Percentiles rank a stretch among this genome's conserved stretches.
phyloP scores from a whole-genome alignment of 2,329 filamentous ascomycete genomes.

The Orbilia brochopaga region DNA sequence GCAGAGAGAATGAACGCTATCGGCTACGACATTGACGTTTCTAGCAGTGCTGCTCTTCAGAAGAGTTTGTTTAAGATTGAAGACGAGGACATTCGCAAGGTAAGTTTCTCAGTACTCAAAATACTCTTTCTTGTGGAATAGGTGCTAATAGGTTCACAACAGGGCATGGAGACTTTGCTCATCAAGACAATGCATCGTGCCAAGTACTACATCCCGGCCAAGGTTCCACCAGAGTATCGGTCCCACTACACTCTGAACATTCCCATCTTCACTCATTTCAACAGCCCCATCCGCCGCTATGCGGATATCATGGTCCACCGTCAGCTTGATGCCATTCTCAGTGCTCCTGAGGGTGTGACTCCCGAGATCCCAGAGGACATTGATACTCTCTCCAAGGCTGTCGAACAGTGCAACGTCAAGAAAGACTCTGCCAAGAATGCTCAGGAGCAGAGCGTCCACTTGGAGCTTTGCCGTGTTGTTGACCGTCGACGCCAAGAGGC shows the following conservation, averaged over 20 bases:
- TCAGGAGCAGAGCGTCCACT: conserved; percentile 98
- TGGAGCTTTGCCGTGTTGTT: conserved; percentile 95
- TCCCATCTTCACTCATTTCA: conserved; percentile 96
- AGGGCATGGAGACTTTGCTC: conserved; percentile 92
- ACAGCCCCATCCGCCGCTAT: conserved; percentile 90
- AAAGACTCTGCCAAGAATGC: conserved; percentile 97
- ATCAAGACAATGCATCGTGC: conserved; percentile 95
- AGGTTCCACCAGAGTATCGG: conserved; percentile 76
- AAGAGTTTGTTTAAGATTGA: conserved; percentile 94
- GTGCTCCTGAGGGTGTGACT: conserved; percentile 75
- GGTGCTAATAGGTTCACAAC: conserved; percentile 31
- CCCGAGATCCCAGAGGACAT: conserved; percentile 69
- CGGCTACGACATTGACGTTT: conserved; percentile 85
- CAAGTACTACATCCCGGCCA: conserved; percentile 89
- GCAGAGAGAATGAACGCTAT: conserved; percentile 90
- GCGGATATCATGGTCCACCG: conserved; percentile 94
- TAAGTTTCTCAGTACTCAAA: conserved; percentile 52
- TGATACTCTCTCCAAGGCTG: conserved; percentile 86
- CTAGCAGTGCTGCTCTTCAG: conserved; percentile 87
- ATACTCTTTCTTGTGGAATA: conserved; percentile 19
- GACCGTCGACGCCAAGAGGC: conserved; percentile 85
- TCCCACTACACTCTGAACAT: conserved; percentile 92
- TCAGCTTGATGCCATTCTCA: conserved; percentile 84
- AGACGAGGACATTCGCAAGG: conserved; percentile 84
- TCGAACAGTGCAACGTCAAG: conserved; percentile 97